Evolutionary conservation across 331 rosid species (phyloP), one percentile per base, ranked within the genome.

Genomic region (Malus hybrid): DNA sequence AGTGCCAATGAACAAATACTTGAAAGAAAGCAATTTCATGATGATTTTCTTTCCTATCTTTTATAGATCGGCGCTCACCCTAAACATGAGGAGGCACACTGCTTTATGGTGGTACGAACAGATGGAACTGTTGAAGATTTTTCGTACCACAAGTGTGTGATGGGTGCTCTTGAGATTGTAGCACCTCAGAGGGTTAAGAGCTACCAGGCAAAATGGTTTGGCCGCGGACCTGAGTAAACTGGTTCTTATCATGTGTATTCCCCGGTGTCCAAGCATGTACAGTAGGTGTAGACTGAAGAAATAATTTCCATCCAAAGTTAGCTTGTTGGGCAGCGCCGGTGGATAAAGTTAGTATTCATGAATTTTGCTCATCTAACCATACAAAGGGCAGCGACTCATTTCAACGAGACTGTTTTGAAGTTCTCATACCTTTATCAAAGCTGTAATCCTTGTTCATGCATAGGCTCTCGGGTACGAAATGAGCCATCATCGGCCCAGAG

Each of bases 101-200:
- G 99, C 82, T 94, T 94, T 80, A 76, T 81, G 70, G 55, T 92
- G 72, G 71, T 83, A 19, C 81, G 97, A 76, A 79, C 34, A 14
- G 97, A 94, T 18, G 97, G 93, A n/a, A 81, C 88, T 1, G 65
- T 81, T 7, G 99, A 90, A 82, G 97, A 92, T 68, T 92, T 94
- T 81, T 94, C 99, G 0, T 90, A 90, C 85, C 96, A 79, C 69
- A 95, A 95, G 82, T 92, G 99, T 73, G 81, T 92, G 27, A 76
- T 71, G 36, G 85, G 88, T 85, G 97, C 97, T 56, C 85, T 85
- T 29, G 93, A 88, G 72, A 77, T 89, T 63, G 69, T 90, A 73
- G 92, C 85, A 55, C 97, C 97, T 48, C 48, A 75, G 34, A 85
- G 73, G 80, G 93, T 85, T 2, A 86, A 80, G 78, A 77, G 28